Percentiles rank a stretch among this genome's conserved stretches.
Evolutionary conservation across 805 yeast species (phyloP).

Genomic region (Kodamaea jinghongensis): DNA sequence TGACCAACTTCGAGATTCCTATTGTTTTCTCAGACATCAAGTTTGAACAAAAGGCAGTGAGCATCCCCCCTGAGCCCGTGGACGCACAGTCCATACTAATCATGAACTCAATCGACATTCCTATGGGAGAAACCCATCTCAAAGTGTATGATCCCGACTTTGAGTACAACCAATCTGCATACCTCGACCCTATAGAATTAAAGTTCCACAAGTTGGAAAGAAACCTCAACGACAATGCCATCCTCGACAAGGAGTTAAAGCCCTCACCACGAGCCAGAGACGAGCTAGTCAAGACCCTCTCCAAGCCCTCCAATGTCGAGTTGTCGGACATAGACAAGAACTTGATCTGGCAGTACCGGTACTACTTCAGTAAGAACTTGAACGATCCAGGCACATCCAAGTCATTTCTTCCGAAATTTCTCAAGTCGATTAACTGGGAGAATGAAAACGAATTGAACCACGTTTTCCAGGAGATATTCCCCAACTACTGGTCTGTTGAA

Average conservation of each 20-base stretch:
- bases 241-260: conserved; percentile 78
- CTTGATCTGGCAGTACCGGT: conserved; percentile 86
- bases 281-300: conserved; percentile 63
- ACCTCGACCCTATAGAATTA: conserved; percentile 76
- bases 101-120: conserved; percentile 33
- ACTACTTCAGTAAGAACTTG: conserved; percentile 53
- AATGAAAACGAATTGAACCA: conserved; percentile 79
- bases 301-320: conserved; percentile 80
- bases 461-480: conserved; percentile 65
- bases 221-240: conserved; percentile 65
- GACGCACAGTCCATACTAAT: conserved; percentile 30
- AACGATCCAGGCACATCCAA: conserved; percentile 46
- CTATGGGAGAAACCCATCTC: conserved; percentile 14
- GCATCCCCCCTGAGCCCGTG: conserved; percentile 11
- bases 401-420: conserved; percentile 64
- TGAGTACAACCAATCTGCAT: conserved; percentile 13
- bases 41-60: conserved; percentile 16
- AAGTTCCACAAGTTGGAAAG: conserved; percentile 85
- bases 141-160: conserved; percentile 48
- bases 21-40: conserved; percentile 63
- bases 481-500: conserved; percentile 57
- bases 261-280: conserved; percentile 84
- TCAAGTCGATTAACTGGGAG: conserved; percentile 86
- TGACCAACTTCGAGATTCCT: conserved; percentile 68
- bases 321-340: conserved; percentile 81